Evolutionary conservation across 164 flowering plant species (phyloP), one percentile per base, ranked within the genome.

Genomic region (Echeveria elegans): DNA sequence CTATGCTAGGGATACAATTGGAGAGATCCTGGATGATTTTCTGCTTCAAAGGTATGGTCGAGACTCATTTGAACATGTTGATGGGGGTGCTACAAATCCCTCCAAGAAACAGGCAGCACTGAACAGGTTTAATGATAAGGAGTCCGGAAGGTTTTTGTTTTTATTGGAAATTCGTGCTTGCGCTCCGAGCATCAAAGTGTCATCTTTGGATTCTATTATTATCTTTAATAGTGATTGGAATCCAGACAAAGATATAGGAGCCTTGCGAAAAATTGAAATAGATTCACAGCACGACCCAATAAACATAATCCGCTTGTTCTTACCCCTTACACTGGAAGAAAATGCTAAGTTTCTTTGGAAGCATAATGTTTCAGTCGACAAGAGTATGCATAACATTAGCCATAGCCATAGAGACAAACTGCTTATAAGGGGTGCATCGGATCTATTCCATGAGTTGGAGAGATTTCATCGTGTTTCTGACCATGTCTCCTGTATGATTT

Each of bases 131-230:
- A 93, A 93, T 69, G 67, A 82, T 60, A 86, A 77, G 68, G 86
- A 77, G 48, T 68, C 53, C 66, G 87, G 83, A 28, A 82, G 87
- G 72, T 90, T 90, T 79, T 81, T 88, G 14, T 83, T 95, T 67
- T 72, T 95, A 64, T 70, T 95, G 29, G 97, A 92, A 75, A 77
- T 70, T 16, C 89, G 92, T 70, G 97, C 92, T 66, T 95, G 99
- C 67, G 66, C 26, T 73, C 68, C 92, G 41, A 81, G 85, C 79
- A 85, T 95, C 70, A 92, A 87, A 69, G 75, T 92, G 26, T 79
- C 81, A 14, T 79, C 87, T 38, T 84, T 92, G 31, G 92, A 90
- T 79, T 32, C 72, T 71, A 68, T 92, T 63, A 79, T 95, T 31
- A 75, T 92, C 70, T 88, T 75, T 77, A 76, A 75, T 64, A 88